Evolutionary conservation across 169 alveolate genomes (phyloP), one percentile per base, ranked within the genome.

Genomic region (Cryptosporidium bovis): DNA sequence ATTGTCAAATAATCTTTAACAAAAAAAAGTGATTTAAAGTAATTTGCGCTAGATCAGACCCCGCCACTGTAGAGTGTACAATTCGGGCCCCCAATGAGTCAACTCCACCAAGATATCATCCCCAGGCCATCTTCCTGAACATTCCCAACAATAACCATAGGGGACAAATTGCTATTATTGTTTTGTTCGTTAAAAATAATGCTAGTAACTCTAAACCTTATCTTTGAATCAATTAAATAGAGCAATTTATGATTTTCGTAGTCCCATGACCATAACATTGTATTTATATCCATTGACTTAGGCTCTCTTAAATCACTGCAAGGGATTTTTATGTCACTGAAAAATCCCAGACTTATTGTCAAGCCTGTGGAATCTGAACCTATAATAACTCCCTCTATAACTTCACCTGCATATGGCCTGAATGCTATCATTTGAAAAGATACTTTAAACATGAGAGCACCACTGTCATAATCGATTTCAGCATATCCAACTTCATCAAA

Each of bases 61-160:
- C 33, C 33, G 33, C 64, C 64, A 27, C 64, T 6, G 1, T 40
- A 40, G 6, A 36, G 4, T 40, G 10, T 40, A 40, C 48, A 40
- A 8, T 40, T 40, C 4, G 10, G 10, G 10, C 48, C 48, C 48
- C 10, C 20, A 12, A 53, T 53, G 12, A 16, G 4, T 77, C 31
- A 77, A 62, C 64, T 58, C 87, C 87, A 77, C 87, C 87, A 77
- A 36, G 87, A 77, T 10, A 48, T 77, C 87, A 77, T 77, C 0
- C 87, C 87, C 6, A 77, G 87, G 53, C 87, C 87, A 46, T 77
- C 87, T 40, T 24, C 64, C 48, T 77, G 87, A 20, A 77, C 87
- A 60, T 77, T 77, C 18, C 87, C 87, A 56, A 77, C 34, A 60
- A 77, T 16, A 0, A 58, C 87, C 87, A 77, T 77, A 8, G 87